These are phyloP conservation scores for Urtica urens DNA, from an alignment of 306 rosid genomes.

Conservation along the genomic window DNA sequence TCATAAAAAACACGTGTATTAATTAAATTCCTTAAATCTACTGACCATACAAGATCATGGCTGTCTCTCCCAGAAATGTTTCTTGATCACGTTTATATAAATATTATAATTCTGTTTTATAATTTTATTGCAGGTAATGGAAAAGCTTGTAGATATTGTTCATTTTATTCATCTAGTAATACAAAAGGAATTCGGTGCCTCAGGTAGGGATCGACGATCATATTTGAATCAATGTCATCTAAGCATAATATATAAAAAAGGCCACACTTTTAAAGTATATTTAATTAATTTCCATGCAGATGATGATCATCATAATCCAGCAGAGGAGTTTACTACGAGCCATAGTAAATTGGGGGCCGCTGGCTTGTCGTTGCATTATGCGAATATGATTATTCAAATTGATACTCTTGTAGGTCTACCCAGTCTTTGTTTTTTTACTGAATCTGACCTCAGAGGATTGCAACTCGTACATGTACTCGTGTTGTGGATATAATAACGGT, in stretches of 20 bases:
- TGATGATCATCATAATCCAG: no score
- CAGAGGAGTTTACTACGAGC: conserved; percentile 24
- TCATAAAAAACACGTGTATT: not conserved
- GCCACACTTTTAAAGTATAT: no score
- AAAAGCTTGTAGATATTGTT: conserved; percentile 74
- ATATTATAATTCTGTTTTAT: no score
- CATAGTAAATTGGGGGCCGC: conserved; percentile 67
- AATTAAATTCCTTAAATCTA: no score
- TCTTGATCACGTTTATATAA: no score
- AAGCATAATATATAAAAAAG: no score
- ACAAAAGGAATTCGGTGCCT: conserved; percentile 37
- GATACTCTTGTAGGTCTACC: conserved; percentile 65
- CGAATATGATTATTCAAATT: conserved; percentile 74
- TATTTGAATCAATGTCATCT: no score
- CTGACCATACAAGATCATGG: no score
- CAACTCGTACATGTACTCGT: not conserved
- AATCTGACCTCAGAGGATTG: not conserved
- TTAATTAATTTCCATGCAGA: no score
- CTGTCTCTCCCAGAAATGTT: no score
- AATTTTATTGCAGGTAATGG: conserved; percentile 55
- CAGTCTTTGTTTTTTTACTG: conserved; percentile 6
- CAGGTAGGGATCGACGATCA: no score
- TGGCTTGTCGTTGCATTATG: conserved; percentile 81
- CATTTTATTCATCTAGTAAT: conserved; percentile 69
- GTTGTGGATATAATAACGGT: no score